These are phyloP conservation scores for Termitomyces sp. DNA, from an alignment of 768 basidiomycete genomes.

Conservation along the genomic window DNA sequence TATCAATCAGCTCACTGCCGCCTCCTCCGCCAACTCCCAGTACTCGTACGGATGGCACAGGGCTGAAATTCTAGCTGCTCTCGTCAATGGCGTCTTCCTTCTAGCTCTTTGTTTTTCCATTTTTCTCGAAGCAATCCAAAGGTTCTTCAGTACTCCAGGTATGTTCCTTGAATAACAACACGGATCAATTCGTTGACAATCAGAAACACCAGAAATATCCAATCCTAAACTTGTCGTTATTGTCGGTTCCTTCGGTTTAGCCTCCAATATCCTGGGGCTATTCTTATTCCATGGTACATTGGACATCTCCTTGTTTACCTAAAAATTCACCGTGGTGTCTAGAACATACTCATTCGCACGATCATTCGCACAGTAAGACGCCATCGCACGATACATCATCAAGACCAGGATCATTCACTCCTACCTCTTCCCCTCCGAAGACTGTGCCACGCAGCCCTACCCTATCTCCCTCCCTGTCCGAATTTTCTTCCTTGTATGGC, in stretches of 20 bases:
- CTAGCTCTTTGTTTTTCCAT: conserved; percentile 97
- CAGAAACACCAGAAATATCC: conserved; percentile 66
- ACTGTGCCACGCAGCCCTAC: conserved; percentile 23
- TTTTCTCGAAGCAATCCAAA: conserved; percentile 83
- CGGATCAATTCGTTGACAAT: conserved; percentile 6
- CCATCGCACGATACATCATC: conserved; percentile 32
- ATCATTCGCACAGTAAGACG: conserved; percentile 41
- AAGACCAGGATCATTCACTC: conserved; percentile 16
- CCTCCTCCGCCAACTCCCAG: conserved; percentile 56
- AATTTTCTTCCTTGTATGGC: conserved; percentile 65
- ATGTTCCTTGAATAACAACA: conserved; percentile 16
- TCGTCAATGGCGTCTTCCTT: conserved; percentile 96
- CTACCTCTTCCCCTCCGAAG: conserved; percentile 29
- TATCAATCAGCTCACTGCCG: conserved; percentile 61
- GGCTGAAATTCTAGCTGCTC: conserved; percentile 92
- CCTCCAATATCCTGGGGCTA: conserved; percentile 89
- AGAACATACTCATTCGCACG: conserved; percentile 72
- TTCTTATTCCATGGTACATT: conserved; percentile 88
- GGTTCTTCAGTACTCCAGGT: conserved; percentile 88
- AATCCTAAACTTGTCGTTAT: conserved; percentile 86
- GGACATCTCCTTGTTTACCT: conserved; percentile 17
- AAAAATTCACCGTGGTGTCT: conserved; percentile 6
- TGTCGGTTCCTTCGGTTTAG: conserved; percentile 85
- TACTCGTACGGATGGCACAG: conserved; percentile 99
- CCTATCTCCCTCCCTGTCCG: conserved; percentile 25